phyloP scores from a whole-genome alignment of 140 eudicot genomes.

The Ambrosia hybrid region DNA sequence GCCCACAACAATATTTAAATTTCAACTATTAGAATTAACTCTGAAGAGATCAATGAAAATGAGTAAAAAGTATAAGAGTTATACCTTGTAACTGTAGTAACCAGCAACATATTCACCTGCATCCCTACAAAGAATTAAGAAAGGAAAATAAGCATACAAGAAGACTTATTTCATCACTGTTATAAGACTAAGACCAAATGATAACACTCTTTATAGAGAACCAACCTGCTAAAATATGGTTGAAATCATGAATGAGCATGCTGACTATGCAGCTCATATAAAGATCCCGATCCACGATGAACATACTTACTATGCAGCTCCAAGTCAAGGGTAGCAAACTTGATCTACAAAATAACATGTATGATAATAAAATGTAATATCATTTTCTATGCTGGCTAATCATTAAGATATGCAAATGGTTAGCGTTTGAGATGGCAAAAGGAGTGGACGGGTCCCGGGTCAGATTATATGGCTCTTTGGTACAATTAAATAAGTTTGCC shows the following conservation, averaged over 20 bases:
- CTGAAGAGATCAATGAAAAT: background rate
- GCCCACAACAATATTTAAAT: constrained; percentile 60
- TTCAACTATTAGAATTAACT: background rate
- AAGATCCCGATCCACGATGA: constrained; percentile 71
- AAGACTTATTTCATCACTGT: background rate
- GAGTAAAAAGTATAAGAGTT: constrained; percentile 9
- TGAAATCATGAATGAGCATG: constrained; percentile 75
- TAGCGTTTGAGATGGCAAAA: no score
- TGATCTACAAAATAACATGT: constrained; percentile 43
- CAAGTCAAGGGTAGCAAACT: constrained; percentile 67
- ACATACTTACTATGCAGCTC: constrained; percentile 71
- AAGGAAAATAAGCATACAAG: background rate
- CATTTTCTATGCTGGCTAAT: no score
- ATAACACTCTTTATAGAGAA: background rate
- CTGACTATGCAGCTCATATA: constrained; percentile 37
- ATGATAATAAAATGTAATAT: no score
- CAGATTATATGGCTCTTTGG: no score
- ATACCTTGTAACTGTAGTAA: no score
- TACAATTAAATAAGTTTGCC: no score
- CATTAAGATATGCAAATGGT: no score
- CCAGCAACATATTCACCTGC: constrained; percentile 47
- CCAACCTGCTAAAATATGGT: constrained; percentile 79
- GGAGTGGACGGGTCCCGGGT: no score
- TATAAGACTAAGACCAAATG: no score
- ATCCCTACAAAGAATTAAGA: no score